Evolutionary conservation across 2,329 filamentous ascomycete genomes (phyloP).

Genomic region (Cladosporium sp.): DNA sequence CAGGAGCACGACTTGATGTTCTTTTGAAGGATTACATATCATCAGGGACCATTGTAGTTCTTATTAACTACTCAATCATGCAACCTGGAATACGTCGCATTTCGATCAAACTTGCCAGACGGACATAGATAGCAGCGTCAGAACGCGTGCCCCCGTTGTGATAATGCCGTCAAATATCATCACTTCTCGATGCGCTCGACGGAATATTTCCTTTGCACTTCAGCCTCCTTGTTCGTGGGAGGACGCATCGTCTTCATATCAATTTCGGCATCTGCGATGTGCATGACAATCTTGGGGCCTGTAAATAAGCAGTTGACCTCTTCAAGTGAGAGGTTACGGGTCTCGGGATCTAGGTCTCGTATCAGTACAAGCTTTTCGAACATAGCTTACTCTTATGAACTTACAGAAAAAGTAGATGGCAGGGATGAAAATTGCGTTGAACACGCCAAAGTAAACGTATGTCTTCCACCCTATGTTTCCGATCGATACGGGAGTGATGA

Average conservation of each 20-base stretch:
- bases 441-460: constrained; percentile 54
- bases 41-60: too few relatives aligned
- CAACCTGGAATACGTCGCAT: too few relatives aligned
- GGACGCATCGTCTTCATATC: constrained; percentile 18
- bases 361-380: neutral
- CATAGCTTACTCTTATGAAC: neutral
- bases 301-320: constrained; percentile 55
- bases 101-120: too few relatives aligned
- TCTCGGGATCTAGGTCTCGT: constrained; percentile 24
- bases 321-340: constrained; percentile 47
- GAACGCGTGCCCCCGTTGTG: too few relatives aligned
- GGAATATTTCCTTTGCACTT: constrained; percentile 8
- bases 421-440: constrained; percentile 49
- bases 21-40: too few relatives aligned
- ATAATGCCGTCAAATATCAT: neutral
- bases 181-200: constrained; percentile 11
- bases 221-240: neutral
- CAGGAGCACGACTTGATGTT: too few relatives aligned
- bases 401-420: constrained; percentile 50
- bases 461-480: constrained; percentile 51
- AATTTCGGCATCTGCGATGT: constrained; percentile 21
- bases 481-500: constrained; percentile 49
- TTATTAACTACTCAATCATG: too few relatives aligned
- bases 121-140: too few relatives aligned
- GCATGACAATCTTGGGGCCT: constrained; percentile 27